A percentile compares a stretch with the other conserved stretches of the same genome.
phyloP scores from a whole-genome alignment of 2,329 filamentous ascomycete genomes.

The Ascocoryne sarcoides region DNA sequence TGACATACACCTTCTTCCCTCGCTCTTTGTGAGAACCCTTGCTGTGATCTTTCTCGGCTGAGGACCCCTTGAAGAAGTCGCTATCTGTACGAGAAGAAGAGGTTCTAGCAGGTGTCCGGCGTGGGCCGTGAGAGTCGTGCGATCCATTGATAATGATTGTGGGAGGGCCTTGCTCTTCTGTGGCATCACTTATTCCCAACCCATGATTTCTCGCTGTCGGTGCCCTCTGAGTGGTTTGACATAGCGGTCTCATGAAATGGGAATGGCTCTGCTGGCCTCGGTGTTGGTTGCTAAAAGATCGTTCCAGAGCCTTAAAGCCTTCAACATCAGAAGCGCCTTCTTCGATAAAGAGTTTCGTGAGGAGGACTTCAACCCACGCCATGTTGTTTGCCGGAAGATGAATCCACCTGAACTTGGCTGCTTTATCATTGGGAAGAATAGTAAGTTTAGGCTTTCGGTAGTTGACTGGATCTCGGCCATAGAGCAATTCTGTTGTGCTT shows the following conservation, averaged over 20 bases:
- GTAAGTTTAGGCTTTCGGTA: conserved; percentile 16
- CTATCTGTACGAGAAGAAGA: conserved; percentile 11
- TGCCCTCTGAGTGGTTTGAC: conserved; percentile 18
- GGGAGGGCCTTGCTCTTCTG: conserved; percentile 10
- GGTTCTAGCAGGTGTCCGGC: conserved; percentile 9
- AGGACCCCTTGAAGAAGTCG: conserved; percentile 8
- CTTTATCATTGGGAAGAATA: conserved; percentile 17
- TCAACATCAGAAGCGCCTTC: conserved; percentile 21
- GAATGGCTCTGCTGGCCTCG: conserved; percentile 22
- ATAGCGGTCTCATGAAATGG: conserved; percentile 23
- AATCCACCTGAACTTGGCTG: conserved; percentile 21
- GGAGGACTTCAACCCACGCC: conserved; percentile 22
- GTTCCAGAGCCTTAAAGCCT: conserved; percentile 22
- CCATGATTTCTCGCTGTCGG: conserved; percentile 4
- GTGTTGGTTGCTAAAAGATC: conserved; percentile 22
- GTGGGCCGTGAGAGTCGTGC: conserved; percentile 1
- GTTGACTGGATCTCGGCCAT: conserved; percentile 19
- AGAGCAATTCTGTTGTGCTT: conserved; percentile 15
- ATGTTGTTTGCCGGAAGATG: conserved; percentile 25
- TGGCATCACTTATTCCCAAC: conserved; percentile 1
- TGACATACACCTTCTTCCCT: conserved; percentile 13
- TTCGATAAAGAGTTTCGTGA: conserved; percentile 23
- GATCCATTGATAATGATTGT: conserved; percentile 19
- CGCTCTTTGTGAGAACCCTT: conserved; percentile 15
- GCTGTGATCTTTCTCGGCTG: conserved; percentile 9